phyloP scores from a whole-genome alignment of 129 eudicot species.

The Flaveria ramosissima region DNA sequence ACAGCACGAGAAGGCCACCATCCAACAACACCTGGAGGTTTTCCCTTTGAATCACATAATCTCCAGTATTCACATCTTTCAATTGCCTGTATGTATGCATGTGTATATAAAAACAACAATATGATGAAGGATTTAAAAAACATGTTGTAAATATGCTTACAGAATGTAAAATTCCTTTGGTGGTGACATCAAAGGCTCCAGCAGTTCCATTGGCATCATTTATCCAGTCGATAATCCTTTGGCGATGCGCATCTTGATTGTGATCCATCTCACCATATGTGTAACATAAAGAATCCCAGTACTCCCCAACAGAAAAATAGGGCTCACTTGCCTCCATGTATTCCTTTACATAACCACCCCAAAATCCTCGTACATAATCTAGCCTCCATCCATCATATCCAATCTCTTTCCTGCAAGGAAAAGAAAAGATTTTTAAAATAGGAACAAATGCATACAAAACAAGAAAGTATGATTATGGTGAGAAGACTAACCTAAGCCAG shows the following conservation, averaged over 20 bases:
- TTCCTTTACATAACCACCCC: slow-evolving; percentile 99
- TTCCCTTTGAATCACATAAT: slow-evolving; percentile 79
- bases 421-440: too few species aligned
- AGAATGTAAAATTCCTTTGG: slow-evolving; percentile 94
- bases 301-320: slow-evolving; percentile 92
- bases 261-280: slow-evolving; percentile 92
- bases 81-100: slow-evolving; percentile 56
- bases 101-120: neutral
- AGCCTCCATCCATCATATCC: slow-evolving; percentile 99
- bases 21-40: slow-evolving; percentile 96
- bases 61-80: slow-evolving; percentile 98
- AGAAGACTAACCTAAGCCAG: slow-evolving; percentile 80
- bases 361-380: slow-evolving; percentile 91
- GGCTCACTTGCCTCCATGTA: slow-evolving; percentile 83
- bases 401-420: slow-evolving; percentile 66
- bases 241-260: slow-evolving; percentile 93
- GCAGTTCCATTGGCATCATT: slow-evolving; percentile 79
- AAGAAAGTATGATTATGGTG: neutral
- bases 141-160: slow-evolving; percentile 47
- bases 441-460: neutral
- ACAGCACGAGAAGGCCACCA: slow-evolving; percentile 99
- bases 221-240: slow-evolving; percentile 94
- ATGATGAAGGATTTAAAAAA: neutral
- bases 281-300: slow-evolving; percentile 96
- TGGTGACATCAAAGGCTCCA: slow-evolving; percentile 98